A percentile compares a stretch with the other conserved stretches of the same genome.
Conservation (phyloP, 257 asterid species). For the Solanum medicagineum region DNA sequence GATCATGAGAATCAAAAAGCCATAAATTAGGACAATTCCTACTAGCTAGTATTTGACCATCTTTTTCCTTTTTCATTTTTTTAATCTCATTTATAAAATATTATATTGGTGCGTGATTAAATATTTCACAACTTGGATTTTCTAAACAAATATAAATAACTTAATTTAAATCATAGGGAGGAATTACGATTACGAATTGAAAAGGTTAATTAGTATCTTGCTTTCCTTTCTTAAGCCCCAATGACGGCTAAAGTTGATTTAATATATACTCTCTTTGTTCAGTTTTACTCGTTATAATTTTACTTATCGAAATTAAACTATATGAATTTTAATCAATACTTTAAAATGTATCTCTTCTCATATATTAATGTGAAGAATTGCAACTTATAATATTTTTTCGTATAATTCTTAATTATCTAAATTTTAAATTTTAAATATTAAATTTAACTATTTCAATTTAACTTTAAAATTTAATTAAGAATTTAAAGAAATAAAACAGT, state of each 20-base stretch:
- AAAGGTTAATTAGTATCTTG: not conserved
- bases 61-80: not conserved
- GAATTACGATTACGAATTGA: not conserved
- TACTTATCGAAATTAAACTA: too few species aligned
- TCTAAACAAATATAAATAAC: not conserved
- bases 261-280: too few species aligned
- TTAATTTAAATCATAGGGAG: not conserved
- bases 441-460: too few species aligned
- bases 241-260: not conserved
- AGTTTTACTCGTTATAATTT: too few species aligned
- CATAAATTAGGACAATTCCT: not conserved
- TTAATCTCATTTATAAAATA: not conserved
- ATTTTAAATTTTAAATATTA: too few species aligned
- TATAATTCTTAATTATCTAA: too few species aligned
- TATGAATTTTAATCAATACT: too few species aligned
- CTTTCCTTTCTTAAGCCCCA: not conserved
- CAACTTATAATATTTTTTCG: too few species aligned
- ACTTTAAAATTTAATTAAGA: too few species aligned
- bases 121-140: not conserved
- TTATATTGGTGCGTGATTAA: not conserved
- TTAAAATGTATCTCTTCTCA: too few species aligned
- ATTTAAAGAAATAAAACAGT: too few species aligned
- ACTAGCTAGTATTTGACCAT: not conserved
- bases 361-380: too few species aligned
- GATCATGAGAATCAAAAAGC: not conserved